These are phyloP conservation scores for Bryoglossum gracile DNA, from an alignment of 495 filamentous ascomycete genomes.

Conservation along the genomic window DNA sequence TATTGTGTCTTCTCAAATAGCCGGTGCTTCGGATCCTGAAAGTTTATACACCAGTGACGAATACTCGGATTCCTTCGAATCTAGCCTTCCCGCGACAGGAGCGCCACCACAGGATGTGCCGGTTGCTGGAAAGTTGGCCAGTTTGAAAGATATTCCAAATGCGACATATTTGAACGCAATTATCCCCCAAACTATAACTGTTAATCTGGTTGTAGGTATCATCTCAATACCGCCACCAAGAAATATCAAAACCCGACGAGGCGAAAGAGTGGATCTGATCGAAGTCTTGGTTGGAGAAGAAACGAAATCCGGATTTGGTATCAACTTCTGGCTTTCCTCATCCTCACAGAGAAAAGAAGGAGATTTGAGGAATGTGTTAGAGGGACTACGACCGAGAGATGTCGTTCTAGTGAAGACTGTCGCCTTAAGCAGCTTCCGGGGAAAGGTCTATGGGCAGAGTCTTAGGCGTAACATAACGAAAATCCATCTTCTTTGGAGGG, in stretches of 20 bases:
- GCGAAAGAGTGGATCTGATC: slow-evolving; percentile 53
- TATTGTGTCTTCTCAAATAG: slow-evolving; percentile 43
- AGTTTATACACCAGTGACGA: slow-evolving; percentile 14
- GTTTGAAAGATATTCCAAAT: slow-evolving; percentile 64
- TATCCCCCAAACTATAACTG: slow-evolving; percentile 67
- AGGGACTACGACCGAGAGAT: slow-evolving; percentile 55
- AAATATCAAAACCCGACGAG: slow-evolving; percentile 44
- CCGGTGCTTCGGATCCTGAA: slow-evolving; percentile 16
- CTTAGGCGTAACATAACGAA: slow-evolving; percentile 62
- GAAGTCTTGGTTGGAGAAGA: slow-evolving; percentile 85
- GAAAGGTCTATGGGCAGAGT: slow-evolving; percentile 71
- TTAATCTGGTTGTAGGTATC: slow-evolving; percentile 72
- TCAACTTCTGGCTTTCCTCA: slow-evolving; percentile 72
- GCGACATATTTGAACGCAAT: slow-evolving; percentile 61
- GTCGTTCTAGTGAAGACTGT: slow-evolving; percentile 70
- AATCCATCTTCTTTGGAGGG: slow-evolving; percentile 58
- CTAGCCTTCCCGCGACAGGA: background rate
- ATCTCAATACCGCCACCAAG: slow-evolving; percentile 63
- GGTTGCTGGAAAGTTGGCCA: slow-evolving; percentile 37
- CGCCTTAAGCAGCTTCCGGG: slow-evolving; percentile 63
- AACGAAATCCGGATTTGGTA: slow-evolving; percentile 68
- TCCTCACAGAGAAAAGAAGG: slow-evolving; percentile 27
- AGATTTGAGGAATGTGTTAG: slow-evolving; percentile 38
- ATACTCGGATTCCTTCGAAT: slow-evolving; percentile 7
- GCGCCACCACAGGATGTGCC: slow-evolving; percentile 4